These are phyloP conservation scores for Camellia lanceoleosa DNA, from an alignment of 148 eudicot genomes.

Conservation along the genomic window DNA sequence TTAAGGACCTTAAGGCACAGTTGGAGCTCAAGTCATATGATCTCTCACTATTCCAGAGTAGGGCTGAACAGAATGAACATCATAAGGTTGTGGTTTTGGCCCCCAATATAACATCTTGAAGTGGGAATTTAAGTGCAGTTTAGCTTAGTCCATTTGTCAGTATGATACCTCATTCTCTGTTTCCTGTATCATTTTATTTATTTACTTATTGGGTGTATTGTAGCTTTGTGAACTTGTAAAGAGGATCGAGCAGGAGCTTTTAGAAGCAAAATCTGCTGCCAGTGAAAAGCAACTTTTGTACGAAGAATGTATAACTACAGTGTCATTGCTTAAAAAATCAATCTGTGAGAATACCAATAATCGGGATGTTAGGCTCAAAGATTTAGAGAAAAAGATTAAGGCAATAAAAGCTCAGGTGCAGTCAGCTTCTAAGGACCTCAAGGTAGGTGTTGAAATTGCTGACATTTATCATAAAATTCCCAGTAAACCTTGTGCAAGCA, in stretches of 20 bases:
- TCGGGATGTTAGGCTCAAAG: constrained; percentile 74
- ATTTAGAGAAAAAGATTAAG: constrained; percentile 81
- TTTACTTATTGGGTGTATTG: constrained; percentile 16
- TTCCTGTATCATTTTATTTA: background rate
- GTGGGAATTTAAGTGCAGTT: background rate
- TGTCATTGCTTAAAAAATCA: constrained; percentile 68
- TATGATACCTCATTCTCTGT: background rate
- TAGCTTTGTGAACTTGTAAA: constrained; percentile 83
- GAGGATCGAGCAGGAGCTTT: constrained; percentile 84
- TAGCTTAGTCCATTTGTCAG: background rate
- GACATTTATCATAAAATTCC: background rate
- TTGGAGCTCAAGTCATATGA: constrained; percentile 84
- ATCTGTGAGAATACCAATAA: constrained; percentile 66
- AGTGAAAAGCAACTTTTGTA: constrained; percentile 56
- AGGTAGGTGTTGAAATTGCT: constrained; percentile 46
- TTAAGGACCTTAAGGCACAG: constrained; percentile 63
- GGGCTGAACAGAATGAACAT: constrained; percentile 95
- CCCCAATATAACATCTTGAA: background rate
- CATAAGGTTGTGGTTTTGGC: constrained; percentile 64
- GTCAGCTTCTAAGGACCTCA: constrained; percentile 76
- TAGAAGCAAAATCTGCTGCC: constrained; percentile 64
- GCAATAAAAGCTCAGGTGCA: constrained; percentile 66
- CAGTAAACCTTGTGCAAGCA: too few species aligned
- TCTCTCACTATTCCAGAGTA: constrained; percentile 67
- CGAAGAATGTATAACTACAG: constrained; percentile 57